Evolutionary conservation across 2,329 filamentous ascomycete genomes (phyloP).

Genomic region (Colletotrichum gigasporum): DNA sequence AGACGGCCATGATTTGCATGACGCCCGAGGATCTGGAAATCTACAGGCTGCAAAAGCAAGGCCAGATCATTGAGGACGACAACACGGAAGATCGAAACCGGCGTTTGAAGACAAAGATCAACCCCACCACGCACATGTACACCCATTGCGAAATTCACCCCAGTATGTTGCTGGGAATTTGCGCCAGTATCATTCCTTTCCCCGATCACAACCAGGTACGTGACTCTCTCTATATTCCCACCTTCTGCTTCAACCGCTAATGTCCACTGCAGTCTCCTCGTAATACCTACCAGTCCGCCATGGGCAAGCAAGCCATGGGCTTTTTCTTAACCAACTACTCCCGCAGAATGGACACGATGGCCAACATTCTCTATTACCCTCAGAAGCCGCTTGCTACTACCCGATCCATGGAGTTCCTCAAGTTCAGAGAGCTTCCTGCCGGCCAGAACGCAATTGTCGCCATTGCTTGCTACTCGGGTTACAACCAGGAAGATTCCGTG

Average conservation of each 20-base stretch:
- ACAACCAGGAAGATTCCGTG: slow-evolving; percentile 99
- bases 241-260: slow-evolving; percentile 43
- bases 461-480: slow-evolving; percentile 96
- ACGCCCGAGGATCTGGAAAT: slow-evolving; percentile 92
- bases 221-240: slow-evolving; percentile 8
- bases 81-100: slow-evolving; percentile 77
- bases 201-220: slow-evolving; percentile 93
- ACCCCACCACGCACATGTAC: slow-evolving; percentile 88
- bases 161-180: slow-evolving; percentile 98
- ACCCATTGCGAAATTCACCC: slow-evolving; percentile 99
- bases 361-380: slow-evolving; percentile 98
- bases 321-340: slow-evolving; percentile 98
- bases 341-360: slow-evolving; percentile 98
- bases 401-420: slow-evolving; percentile 97
- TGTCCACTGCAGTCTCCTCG: slow-evolving; percentile 76
- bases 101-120: slow-evolving; percentile 88
- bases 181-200: slow-evolving; percentile 99
- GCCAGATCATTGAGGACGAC: slow-evolving; percentile 70
- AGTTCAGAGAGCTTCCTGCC: slow-evolving; percentile 95
- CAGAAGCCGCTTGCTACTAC: slow-evolving; percentile 98
- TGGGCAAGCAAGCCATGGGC: slow-evolving; percentile 99
- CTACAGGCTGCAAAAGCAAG: slow-evolving; percentile 75
- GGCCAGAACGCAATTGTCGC: slow-evolving; percentile 99
- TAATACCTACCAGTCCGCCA: slow-evolving; percentile 99
- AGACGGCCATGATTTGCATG: slow-evolving; percentile 99